These are phyloP conservation scores for Auriscalpium vulgare DNA, from an alignment of 768 basidiomycete genomes.

Conservation along the genomic window DNA sequence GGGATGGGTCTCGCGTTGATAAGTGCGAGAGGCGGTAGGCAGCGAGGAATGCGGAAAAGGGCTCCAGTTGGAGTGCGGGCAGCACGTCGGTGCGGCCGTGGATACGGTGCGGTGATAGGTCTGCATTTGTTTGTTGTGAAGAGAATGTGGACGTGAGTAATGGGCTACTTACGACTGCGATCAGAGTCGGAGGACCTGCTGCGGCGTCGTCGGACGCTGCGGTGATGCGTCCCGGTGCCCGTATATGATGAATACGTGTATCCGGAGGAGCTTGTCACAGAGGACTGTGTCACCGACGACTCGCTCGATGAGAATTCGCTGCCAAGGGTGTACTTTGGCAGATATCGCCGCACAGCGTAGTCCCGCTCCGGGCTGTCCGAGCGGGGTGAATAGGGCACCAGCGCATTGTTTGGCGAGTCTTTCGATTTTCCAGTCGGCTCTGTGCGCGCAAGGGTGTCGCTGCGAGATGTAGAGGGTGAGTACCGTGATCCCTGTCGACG, in stretches of 20 bases:
- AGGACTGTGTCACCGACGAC: slow-evolving; percentile 10
- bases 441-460: too few relatives aligned
- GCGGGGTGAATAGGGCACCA: background rate
- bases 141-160: background rate
- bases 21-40: slow-evolving; percentile 13
- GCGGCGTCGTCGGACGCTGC: background rate
- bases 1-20: slow-evolving; percentile 4
- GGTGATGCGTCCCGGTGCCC: background rate
- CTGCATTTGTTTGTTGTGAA: background rate
- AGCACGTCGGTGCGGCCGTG: slow-evolving; percentile 16
- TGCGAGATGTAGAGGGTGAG: too few relatives aligned
- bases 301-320: background rate
- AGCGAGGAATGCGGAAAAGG: slow-evolving; percentile 14
- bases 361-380: slow-evolving; percentile 4
- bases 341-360: slow-evolving; percentile 1
- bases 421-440: too few relatives aligned
- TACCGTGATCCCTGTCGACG: too few relatives aligned
- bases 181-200: background rate
- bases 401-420: too few relatives aligned
- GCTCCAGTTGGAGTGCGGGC: slow-evolving; percentile 15
- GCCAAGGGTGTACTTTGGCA: slow-evolving; percentile 9
- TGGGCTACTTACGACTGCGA: background rate
- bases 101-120: slow-evolving; percentile 7
- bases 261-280: slow-evolving; percentile 3
- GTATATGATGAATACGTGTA: background rate